Conservation (phyloP, 345 rosid species). For the Rhodomyrtus tomentosa region DNA sequence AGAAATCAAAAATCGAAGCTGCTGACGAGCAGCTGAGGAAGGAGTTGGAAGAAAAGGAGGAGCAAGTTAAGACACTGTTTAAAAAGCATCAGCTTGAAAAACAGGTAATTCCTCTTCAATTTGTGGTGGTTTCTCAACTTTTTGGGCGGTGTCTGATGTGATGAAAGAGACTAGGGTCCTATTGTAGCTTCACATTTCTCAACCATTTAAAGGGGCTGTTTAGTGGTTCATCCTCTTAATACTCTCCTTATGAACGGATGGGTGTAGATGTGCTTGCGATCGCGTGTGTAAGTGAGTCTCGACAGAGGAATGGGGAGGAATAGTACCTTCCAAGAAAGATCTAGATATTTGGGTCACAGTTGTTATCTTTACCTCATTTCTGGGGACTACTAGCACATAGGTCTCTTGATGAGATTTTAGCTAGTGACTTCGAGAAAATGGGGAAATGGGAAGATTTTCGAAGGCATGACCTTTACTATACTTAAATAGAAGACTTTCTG, state of each 20-base stretch:
- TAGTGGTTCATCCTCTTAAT: background rate
- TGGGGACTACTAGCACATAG: background rate
- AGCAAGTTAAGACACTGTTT: constrained; percentile 63
- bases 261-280: background rate
- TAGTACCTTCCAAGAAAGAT: background rate
- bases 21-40: constrained; percentile 62
- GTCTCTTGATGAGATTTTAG: background rate
- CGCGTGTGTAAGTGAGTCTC: background rate
- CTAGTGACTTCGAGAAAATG: background rate
- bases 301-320: background rate
- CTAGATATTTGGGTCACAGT: background rate
- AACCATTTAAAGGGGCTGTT: background rate
- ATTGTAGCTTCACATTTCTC: background rate
- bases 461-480: background rate
- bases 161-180: background rate
- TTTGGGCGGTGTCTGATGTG: background rate
- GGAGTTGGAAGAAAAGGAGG: constrained; percentile 76
- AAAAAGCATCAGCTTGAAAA: constrained; percentile 87
- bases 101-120: constrained; percentile 46
- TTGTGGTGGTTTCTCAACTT: background rate
- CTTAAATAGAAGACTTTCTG: background rate
- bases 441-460: background rate
- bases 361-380: background rate
- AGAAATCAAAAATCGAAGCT: constrained; percentile 51
- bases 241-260: background rate